Conservation (phyloP, 2,329 filamentous ascomycete genomes). For the Aspergillus unguis region DNA sequence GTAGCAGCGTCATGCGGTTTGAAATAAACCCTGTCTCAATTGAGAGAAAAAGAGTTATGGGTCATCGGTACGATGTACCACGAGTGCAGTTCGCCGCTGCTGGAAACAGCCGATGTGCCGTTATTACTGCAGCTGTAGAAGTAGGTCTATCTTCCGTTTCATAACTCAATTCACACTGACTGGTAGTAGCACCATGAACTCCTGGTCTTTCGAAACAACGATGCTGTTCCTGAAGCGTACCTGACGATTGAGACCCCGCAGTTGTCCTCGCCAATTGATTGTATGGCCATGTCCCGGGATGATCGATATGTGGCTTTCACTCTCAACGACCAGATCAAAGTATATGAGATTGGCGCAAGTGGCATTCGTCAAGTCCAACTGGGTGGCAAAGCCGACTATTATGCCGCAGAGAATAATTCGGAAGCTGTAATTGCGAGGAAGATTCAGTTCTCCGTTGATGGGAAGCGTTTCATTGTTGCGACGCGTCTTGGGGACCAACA, state of each 20-base stretch:
- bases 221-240: conserved; percentile 19
- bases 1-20: conserved; percentile 27
- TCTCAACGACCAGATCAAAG: conserved; percentile 19
- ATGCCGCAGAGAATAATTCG: conserved; percentile 8
- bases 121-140: conserved; percentile 26
- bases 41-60: conserved; percentile 25
- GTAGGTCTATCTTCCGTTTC: conserved; percentile 7
- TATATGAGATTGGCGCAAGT: conserved; percentile 19
- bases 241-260: conserved; percentile 29
- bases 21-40: conserved; percentile 23
- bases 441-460: conserved; percentile 34
- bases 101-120: conserved; percentile 32
- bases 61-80: conserved; percentile 32
- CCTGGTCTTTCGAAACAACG: conserved; percentile 28
- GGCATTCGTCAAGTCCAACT: conserved; percentile 16
- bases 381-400: conserved; percentile 9
- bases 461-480: conserved; percentile 30
- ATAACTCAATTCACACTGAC: conserved; percentile 10
- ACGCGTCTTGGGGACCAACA: conserved; percentile 32
- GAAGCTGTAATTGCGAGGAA: conserved; percentile 27
- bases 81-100: conserved; percentile 31
- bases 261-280: conserved; percentile 13
- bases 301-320: conserved; percentile 23
- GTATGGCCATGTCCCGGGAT: conserved; percentile 24
- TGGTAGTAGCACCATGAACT: conserved; percentile 23